These are phyloP conservation scores for Strobilomyces echinocephalus DNA, from an alignment of 768 basidiomycete species.

Conservation along the genomic window DNA sequence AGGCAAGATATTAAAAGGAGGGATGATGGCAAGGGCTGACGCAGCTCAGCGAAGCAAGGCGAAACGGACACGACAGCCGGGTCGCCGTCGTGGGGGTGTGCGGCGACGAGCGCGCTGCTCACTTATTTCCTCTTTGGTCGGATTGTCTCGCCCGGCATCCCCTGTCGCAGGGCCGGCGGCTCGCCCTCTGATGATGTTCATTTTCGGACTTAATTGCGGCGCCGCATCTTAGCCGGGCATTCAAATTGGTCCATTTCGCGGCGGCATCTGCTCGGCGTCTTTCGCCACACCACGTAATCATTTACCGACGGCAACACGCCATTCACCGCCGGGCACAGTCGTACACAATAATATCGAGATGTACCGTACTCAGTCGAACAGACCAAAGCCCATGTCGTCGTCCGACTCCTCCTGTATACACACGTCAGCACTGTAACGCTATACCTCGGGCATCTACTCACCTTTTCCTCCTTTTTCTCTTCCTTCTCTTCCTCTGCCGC, in stretches of 20 bases:
- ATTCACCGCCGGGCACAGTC: constrained; percentile 20
- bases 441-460: constrained; percentile 27
- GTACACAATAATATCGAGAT: not conserved
- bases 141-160: constrained; percentile 23
- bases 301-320: constrained; percentile 25
- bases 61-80: constrained; percentile 17
- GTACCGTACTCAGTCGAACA: constrained; percentile 72
- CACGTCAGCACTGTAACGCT: constrained; percentile 1
- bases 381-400: constrained; percentile 99
- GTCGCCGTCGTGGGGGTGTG: not conserved
- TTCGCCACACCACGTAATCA: constrained; percentile 12
- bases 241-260: not conserved
- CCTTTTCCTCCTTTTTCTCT: constrained; percentile 90
- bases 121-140: constrained; percentile 13
- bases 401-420: constrained; percentile 78
- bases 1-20: constrained; percentile 24
- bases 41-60: constrained; percentile 17
- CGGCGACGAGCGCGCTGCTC: constrained; percentile 10
- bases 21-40: constrained; percentile 22
- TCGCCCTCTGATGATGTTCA: constrained; percentile 24
- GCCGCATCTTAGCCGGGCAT: not conserved
- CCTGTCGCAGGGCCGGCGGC: constrained; percentile 33
- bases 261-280: constrained; percentile 17
- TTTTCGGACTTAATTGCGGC: constrained; percentile 1
- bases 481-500: constrained; percentile 73